Evolutionary conservation across 2,329 filamentous ascomycete species (phyloP).

Genomic region (Aspergillus texensis): DNA sequence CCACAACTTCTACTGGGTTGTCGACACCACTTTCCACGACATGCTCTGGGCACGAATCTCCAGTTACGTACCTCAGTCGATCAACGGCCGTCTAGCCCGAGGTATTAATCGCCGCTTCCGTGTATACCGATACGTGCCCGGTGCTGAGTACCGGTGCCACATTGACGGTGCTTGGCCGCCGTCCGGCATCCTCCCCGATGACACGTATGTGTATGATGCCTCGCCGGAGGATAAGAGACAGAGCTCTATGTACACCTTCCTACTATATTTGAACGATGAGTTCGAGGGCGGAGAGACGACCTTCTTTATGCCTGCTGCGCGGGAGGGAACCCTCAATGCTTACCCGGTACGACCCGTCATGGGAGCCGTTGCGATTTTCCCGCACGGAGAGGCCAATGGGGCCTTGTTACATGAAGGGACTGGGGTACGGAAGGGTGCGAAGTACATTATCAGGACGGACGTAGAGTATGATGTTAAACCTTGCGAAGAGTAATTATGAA

Average conservation of each 20-base stretch:
- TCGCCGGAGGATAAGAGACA: conserved; percentile 63
- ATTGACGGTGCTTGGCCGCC: conserved; percentile 76
- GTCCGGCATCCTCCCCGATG: conserved; percentile 61
- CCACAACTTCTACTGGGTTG: conserved; percentile 75
- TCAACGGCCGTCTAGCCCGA: conserved; percentile 60
- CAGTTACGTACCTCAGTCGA: conserved; percentile 57
- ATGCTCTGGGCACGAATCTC: conserved; percentile 64
- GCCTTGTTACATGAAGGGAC: conserved; percentile 71
- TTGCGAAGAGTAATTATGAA: conserved; percentile 1
- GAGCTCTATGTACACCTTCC: conserved; percentile 69
- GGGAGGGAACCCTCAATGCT: conserved; percentile 68
- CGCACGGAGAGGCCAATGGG: conserved; percentile 68
- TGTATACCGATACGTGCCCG: conserved; percentile 72
- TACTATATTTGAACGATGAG: conserved; percentile 71
- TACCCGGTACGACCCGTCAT: conserved; percentile 70
- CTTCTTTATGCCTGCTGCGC: conserved; percentile 67
- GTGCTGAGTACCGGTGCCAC: conserved; percentile 71
- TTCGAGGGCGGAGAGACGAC: conserved; percentile 73
- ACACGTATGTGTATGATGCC: conserved; percentile 67
- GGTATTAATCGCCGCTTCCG: conserved; percentile 71
- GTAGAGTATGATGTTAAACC: conserved; percentile 66
- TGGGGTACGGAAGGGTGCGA: conserved; percentile 66
- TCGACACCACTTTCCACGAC: conserved; percentile 65
- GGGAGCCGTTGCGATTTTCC: conserved; percentile 69
- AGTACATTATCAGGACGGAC: conserved; percentile 72